Base-by-base conservation (phyloP, 2,329 filamentous ascomycete genomes). In the Microdochium trichocladiopsis region DNA sequence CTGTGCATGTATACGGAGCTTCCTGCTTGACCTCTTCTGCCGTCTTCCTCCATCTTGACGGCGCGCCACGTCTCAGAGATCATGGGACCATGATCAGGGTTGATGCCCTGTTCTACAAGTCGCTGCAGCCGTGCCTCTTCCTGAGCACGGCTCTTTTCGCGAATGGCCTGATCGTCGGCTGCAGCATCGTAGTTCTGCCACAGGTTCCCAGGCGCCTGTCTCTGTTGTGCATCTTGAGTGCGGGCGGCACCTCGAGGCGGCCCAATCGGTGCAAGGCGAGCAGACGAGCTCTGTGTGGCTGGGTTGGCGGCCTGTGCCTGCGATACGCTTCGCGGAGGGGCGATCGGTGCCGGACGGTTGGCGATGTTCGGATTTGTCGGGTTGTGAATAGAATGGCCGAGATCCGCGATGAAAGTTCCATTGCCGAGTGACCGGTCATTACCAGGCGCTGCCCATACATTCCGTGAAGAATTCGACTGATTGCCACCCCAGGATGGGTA, bases 391-490 rank as follows among this genome's bases (percentile, higher is more conserved):
- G 76, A 65, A 47, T 74, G 72, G 25, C 75, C 77, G 50, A 86
- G 74, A 58, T 83, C 81, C 12, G 81, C 76, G 52, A 80, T 83
- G 61, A 92, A 92, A 0, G 87, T 90, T 45, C 88, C 88, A 64
- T 92, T 92, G 3, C 88, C 88, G 21, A 92, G 82, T 11, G 82
- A 84, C 51, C 84, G 79, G 58, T 88, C 84, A 59, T 80, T 85
- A 51, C 82, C 82, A n/a, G 84, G 85, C 45, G 86, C 82, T 18
- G 84, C 87, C 88, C 88, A 92, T 18, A 91, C 85, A 62, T 86
- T 89, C 48, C 78, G 74, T 12, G 74, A 66, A 11, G 72, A 57
- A 47, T 73, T 69, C 48, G 76, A 77, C 36, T 69, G 63, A 21
- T 64, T 63, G 25, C 70, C 61, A 25, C 70, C 70, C 81, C 82